Percentiles rank a stretch among this genome's conserved stretches.
phyloP scores from a whole-genome alignment of 2,329 filamentous ascomycete genomes.

The Harringtonia lauricola region DNA sequence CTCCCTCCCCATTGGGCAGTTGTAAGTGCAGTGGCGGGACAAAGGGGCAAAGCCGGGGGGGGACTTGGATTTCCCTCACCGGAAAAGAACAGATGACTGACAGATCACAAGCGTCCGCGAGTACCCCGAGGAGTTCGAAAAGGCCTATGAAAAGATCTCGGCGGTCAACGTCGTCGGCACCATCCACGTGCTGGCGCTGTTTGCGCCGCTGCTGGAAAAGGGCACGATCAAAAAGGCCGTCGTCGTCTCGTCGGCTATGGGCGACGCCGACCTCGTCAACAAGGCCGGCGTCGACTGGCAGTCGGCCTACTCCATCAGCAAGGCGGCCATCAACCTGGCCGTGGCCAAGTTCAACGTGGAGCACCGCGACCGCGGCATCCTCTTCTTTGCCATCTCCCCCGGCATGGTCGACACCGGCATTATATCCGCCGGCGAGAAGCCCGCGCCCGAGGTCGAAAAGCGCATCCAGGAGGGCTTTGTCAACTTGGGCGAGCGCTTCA shows the following conservation, averaged over 20 bases:
- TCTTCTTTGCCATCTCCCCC: constrained; percentile 40
- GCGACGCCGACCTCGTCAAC: constrained; percentile 32
- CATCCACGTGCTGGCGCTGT: constrained; percentile 40
- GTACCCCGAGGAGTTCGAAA: constrained; percentile 22
- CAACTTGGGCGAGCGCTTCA: constrained; percentile 19
- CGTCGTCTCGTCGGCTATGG: constrained; percentile 34
- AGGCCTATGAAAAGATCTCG: constrained; percentile 22
- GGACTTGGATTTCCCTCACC: too few relatives aligned
- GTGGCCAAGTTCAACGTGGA: constrained; percentile 41
- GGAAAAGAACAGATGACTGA: background rate
- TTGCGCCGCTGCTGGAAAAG: constrained; percentile 39
- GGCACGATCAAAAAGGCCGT: constrained; percentile 43
- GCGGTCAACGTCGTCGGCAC: constrained; percentile 39
- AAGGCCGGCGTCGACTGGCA: constrained; percentile 22
- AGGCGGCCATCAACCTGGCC: constrained; percentile 40
- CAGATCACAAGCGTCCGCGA: constrained; percentile 14
- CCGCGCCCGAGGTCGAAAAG: constrained; percentile 14
- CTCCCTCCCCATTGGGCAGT: constrained; percentile 21
- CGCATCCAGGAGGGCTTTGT: constrained; percentile 13
- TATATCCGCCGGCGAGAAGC: background rate
- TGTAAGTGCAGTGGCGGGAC: constrained; percentile 19
- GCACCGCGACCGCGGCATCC: constrained; percentile 36
- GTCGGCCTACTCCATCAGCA: constrained; percentile 34
- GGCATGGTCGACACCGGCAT: constrained; percentile 35
- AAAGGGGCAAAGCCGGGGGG: constrained; percentile 1